phyloP scores from a whole-genome alignment of 768 basidiomycete genomes.

The Xerocomellus chrysenteron region DNA sequence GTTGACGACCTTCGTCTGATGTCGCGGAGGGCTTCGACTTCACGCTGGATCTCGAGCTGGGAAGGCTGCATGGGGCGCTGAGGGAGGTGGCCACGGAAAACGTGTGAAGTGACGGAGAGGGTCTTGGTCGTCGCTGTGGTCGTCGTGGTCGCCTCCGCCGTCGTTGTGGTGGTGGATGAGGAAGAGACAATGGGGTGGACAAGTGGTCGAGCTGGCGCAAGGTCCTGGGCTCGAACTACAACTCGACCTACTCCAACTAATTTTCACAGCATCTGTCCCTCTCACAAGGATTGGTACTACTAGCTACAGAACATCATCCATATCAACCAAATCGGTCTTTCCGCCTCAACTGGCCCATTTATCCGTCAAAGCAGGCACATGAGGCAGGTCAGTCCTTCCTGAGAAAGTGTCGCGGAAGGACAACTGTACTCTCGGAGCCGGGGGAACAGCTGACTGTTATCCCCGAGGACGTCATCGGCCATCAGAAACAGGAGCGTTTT shows the following conservation, averaged over 20 bases:
- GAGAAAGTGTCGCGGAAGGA: neutral
- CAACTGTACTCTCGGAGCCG: neutral
- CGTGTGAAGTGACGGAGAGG: slow-evolving; percentile 12
- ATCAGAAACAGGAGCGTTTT: slow-evolving; percentile 20
- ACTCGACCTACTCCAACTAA: neutral
- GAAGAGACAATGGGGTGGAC: neutral
- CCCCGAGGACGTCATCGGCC: slow-evolving; percentile 16
- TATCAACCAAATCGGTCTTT: slow-evolving; percentile 19
- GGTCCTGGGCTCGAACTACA: neutral
- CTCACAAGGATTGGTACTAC: slow-evolving; percentile 9
- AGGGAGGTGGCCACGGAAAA: slow-evolving; percentile 4
- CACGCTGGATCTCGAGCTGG: slow-evolving; percentile 81
- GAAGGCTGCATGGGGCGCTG: slow-evolving; percentile 62
- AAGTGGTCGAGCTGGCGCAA: neutral
- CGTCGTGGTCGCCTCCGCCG: slow-evolving; percentile 8
- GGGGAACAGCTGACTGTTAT: neutral
- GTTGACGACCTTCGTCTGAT: slow-evolving; percentile 81
- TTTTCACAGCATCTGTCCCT: slow-evolving; percentile 12
- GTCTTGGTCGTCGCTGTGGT: slow-evolving; percentile 7
- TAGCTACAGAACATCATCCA: slow-evolving; percentile 18
- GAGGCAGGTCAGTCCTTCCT: neutral
- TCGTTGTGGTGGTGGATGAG: slow-evolving; percentile 1
- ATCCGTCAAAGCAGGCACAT: slow-evolving; percentile 13
- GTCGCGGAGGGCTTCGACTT: slow-evolving; percentile 83
- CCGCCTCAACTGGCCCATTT: slow-evolving; percentile 9